A percentile compares a stretch with the other conserved stretches of the same genome.
phyloP scores from a whole-genome alignment of 352 stramenopile genomes.

The Globisporangium ultimum region DNA sequence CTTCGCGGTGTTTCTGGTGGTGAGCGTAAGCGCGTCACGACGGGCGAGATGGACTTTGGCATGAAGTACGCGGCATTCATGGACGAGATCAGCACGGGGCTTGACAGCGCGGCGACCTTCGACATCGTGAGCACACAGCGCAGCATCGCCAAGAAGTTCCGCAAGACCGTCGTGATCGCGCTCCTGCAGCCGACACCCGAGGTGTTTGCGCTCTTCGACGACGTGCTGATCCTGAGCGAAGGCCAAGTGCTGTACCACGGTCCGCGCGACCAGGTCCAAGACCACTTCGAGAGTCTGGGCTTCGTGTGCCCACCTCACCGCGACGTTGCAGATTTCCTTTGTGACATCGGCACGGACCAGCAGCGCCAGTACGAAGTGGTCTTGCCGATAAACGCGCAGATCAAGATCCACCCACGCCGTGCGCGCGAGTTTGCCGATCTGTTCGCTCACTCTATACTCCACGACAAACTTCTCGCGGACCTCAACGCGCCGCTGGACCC shows the following conservation, averaged over 20 bases:
- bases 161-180: conserved; percentile 58
- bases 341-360: conserved; percentile 13
- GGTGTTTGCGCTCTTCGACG: conserved; percentile 49
- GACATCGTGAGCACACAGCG: conserved; percentile 56
- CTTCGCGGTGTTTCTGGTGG: conserved; percentile 56
- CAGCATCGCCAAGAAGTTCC: conserved; percentile 40
- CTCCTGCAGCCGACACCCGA: conserved; percentile 74
- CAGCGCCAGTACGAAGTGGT: neutral
- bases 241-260: conserved; percentile 40
- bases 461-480: no score
- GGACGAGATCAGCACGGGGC: conserved; percentile 69
- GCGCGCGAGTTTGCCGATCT: no score
- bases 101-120: conserved; percentile 51
- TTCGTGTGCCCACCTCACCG: conserved; percentile 27
- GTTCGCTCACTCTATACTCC: no score
- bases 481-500: no score
- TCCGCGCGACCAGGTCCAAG: conserved; percentile 34
- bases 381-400: no score
- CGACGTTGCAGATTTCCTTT: conserved; percentile 23
- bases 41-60: conserved; percentile 68
- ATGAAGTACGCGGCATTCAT: conserved; percentile 64
- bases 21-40: conserved; percentile 20
- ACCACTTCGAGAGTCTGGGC: conserved; percentile 65
- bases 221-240: conserved; percentile 46
- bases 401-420: no score